Base-by-base conservation (phyloP, 495 filamentous ascomycete genomes). In the Thermothielavioides terrestris region DNA sequence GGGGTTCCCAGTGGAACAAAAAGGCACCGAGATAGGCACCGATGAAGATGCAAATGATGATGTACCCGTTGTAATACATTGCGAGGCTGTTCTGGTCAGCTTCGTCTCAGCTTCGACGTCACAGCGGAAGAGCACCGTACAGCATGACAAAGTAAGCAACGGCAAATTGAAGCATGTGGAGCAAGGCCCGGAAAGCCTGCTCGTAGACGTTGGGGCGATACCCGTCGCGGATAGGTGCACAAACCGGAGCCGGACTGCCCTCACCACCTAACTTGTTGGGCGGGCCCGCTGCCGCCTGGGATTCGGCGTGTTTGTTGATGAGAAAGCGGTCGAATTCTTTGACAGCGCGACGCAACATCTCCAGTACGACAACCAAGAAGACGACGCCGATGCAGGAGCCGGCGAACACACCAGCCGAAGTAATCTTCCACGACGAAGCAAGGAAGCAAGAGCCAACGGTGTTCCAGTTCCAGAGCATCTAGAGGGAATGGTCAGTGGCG, bases 381-480 rank as follows among this genome's bases (percentile, higher is more conserved):
- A 85, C 70, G 18, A 82, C 77, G 21, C 82, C 83, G 57, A 89
- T 83, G 63, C 85, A 88, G 34, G 78, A 77, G 20, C 78, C 83
- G 10, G 80, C 82, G 54, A 89, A 86, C 62, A 77, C 79, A 48
- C 73, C 77, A 0, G 44, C 54, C 0, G 79, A 81, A 12, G 63
- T 77, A 52, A 87, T 74, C 46, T 82, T 81, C 84, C 84, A 89
- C 9, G 71, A 65, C 9, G 58, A 54, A 7, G 82, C 72, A 53
- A 89, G 68, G 68, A 89, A 88, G 75, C 83, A 89, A 1, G 81
- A 58, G 62, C 85, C 77, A 28, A 86, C 66, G 0, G 80, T 84
- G 51, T 82, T 67, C 84, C 84, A 88, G 57, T 89, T 87, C 84
- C 83, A 87, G 2, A 86, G 64, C 84, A 88, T 89, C 59, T 62